A percentile compares a stretch with the other conserved stretches of the same genome.
Evolutionary conservation across 805 yeast species (phyloP).

Genomic region (Suhomyces vadensis): DNA sequence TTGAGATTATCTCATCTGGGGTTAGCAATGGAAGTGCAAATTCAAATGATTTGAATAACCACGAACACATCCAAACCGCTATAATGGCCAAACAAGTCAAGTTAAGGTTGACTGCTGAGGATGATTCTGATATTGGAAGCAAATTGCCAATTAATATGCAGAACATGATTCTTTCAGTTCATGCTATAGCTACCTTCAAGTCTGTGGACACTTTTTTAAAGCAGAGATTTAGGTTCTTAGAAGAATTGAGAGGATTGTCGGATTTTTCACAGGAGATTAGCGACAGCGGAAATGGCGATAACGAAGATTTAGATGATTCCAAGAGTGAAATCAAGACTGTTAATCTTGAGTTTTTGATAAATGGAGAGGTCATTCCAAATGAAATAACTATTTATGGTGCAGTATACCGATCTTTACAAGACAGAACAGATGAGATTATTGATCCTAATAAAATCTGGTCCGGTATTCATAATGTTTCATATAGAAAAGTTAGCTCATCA

Average conservation of each 20-base stretch:
- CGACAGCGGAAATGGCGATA: constrained; percentile 12
- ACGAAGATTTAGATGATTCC: constrained; percentile 19
- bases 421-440: constrained; percentile 37
- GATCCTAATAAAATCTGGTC: constrained; percentile 60
- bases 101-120: constrained; percentile 44
- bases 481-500: constrained; percentile 29
- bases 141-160: constrained; percentile 26
- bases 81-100: constrained; percentile 73
- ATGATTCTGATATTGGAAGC: constrained; percentile 4
- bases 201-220: constrained; percentile 50
- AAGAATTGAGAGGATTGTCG: constrained; percentile 13
- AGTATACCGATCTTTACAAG: constrained; percentile 51
- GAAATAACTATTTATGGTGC: constrained; percentile 80
- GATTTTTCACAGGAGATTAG: constrained; percentile 10
- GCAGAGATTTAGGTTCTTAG: constrained; percentile 38
- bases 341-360: constrained; percentile 55
- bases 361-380: constrained; percentile 58
- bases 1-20: constrained; percentile 60
- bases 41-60: background rate
- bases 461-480: constrained; percentile 52
- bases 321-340: constrained; percentile 10
- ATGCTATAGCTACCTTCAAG: constrained; percentile 61
- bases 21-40: constrained; percentile 5
- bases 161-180: constrained; percentile 48
- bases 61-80: constrained; percentile 44